A percentile compares a stretch with the other conserved stretches of the same genome.
These are phyloP conservation scores for Cornus florida DNA, from an alignment of 148 eudicot species.

Conservation along the genomic window DNA sequence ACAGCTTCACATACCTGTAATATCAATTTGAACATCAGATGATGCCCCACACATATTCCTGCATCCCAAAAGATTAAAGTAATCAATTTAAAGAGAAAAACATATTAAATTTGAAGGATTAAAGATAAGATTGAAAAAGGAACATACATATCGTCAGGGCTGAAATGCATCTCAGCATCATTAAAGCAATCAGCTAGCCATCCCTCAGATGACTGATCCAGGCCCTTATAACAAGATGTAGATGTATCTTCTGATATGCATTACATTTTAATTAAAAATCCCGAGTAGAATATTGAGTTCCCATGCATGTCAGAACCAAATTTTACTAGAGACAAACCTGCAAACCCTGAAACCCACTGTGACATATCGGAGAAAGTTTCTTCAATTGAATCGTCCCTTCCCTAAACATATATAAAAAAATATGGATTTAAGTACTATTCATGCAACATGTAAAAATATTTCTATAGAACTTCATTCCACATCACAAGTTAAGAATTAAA, in stretches of 20 bases:
- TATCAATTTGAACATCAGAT: constrained; percentile 43
- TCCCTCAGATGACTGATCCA: constrained; percentile 68
- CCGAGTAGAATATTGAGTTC: neutral
- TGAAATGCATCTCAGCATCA: constrained; percentile 62
- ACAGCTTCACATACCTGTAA: constrained; percentile 38
- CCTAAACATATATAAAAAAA: constrained; percentile 38
- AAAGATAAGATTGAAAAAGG: neutral
- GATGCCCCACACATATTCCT: constrained; percentile 42
- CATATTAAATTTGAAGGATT: neutral
- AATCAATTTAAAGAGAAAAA: neutral
- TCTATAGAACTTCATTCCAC: constrained; percentile 1
- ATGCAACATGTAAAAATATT: neutral
- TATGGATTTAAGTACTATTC: constrained; percentile 4
- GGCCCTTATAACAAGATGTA: constrained; percentile 46
- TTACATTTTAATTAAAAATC: neutral
- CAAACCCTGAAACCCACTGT: constrained; percentile 63
- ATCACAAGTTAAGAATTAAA: constrained; percentile 2
- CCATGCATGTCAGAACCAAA: neutral
- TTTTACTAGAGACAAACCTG: constrained; percentile 52
- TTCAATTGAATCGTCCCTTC: constrained; percentile 50
- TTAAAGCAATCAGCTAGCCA: constrained; percentile 91
- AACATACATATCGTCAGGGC: constrained; percentile 60
- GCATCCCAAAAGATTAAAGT: constrained; percentile 11
- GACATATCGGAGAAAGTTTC: constrained; percentile 55
- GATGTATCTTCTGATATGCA: constrained; percentile 49